These are phyloP conservation scores for Neofusicoccum kwambonambiense DNA, from an alignment of 2,329 filamentous ascomycete genomes.

Conservation along the genomic window DNA sequence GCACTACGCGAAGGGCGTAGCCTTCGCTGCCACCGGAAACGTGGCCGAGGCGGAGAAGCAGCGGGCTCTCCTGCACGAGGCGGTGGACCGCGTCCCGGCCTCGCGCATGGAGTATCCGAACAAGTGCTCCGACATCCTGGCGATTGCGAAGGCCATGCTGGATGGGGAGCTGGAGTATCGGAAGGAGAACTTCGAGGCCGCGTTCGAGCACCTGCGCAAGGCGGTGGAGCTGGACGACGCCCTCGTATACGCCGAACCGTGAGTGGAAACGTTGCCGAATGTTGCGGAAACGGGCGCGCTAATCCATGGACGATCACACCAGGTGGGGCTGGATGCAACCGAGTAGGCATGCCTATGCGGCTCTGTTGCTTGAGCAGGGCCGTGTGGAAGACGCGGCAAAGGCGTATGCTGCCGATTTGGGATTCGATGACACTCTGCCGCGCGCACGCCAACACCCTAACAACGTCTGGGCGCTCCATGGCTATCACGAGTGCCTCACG, in stretches of 20 bases:
- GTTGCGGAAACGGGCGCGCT: background rate
- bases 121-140: conserved; percentile 61
- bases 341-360: conserved; percentile 67
- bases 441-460: conserved; percentile 66
- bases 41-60: conserved; percentile 56
- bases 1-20: conserved; percentile 68
- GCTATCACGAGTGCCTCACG: conserved; percentile 67
- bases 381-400: conserved; percentile 37
- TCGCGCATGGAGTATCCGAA: conserved; percentile 70
- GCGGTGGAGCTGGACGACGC: conserved; percentile 61
- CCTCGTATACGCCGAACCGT: conserved; percentile 68
- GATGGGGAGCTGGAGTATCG: conserved; percentile 74
- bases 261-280: background rate
- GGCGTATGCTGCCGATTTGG: conserved; percentile 42
- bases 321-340: conserved; percentile 77
- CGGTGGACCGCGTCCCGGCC: conserved; percentile 53
- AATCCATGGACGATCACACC: background rate
- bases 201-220: conserved; percentile 59
- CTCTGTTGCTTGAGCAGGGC: conserved; percentile 67
- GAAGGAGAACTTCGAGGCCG: conserved; percentile 54
- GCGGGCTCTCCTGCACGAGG: conserved; percentile 51
- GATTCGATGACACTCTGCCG: conserved; percentile 53
- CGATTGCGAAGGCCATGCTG: conserved; percentile 62
- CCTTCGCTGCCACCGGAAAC: conserved; percentile 58
- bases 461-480: conserved; percentile 75